These are phyloP conservation scores for Populus hybrid DNA, from an alignment of 441 rosid species.

Conservation along the genomic window DNA sequence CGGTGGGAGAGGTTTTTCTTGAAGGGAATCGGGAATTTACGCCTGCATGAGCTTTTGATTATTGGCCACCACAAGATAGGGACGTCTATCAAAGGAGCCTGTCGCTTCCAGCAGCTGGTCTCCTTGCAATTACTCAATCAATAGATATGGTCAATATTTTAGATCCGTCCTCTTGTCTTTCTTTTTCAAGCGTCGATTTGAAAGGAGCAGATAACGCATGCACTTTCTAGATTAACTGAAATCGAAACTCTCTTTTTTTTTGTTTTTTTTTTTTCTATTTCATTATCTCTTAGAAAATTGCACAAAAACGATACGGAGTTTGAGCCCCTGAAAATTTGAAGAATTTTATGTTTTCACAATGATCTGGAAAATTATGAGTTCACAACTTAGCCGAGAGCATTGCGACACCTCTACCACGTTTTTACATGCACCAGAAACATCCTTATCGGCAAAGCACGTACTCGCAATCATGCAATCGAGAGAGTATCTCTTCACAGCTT, in stretches of 20 bases:
- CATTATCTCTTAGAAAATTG: background rate
- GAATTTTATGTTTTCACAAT: constrained; percentile 30
- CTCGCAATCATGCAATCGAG: constrained; percentile 86
- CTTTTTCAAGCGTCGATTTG: background rate
- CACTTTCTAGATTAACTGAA: background rate
- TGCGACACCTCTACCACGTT: constrained; percentile 47
- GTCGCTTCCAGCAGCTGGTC: constrained; percentile 64
- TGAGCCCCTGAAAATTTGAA: constrained; percentile 14
- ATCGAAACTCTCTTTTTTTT: background rate
- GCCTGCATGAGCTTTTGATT: constrained; percentile 60
- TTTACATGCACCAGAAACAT: constrained; percentile 30
- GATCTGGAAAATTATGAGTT: constrained; percentile 30
- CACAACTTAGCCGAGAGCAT: constrained; percentile 43
- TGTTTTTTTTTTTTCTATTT: background rate
- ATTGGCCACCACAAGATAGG: constrained; percentile 91
- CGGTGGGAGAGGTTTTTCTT: constrained; percentile 87
- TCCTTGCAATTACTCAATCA: constrained; percentile 26
- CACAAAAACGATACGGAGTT: background rate
- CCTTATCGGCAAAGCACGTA: constrained; percentile 52
- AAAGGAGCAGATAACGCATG: background rate
- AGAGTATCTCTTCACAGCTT: constrained; percentile 74
- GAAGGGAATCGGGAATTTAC: constrained; percentile 54
- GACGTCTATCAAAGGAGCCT: constrained; percentile 82
- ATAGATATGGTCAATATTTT: background rate
- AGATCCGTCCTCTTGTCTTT: background rate